A percentile compares a stretch with the other conserved stretches of the same genome.
These are phyloP conservation scores for Cadophora sp. DNA, from an alignment of 2,329 filamentous ascomycete species.

Conservation along the genomic window DNA sequence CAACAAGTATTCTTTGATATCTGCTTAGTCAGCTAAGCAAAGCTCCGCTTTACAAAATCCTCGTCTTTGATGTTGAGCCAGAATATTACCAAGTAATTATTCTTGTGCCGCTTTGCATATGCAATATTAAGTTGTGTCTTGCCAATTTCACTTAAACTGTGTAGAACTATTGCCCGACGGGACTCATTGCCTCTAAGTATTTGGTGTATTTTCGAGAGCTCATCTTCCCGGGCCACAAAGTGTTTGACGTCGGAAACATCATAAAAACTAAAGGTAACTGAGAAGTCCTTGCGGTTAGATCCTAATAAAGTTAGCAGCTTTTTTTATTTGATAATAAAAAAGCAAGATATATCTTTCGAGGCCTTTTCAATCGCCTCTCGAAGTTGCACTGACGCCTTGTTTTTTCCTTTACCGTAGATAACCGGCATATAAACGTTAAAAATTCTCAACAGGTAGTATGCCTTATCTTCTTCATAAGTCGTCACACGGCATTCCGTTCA, in stretches of 20 bases:
- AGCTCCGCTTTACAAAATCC: constrained; percentile 41
- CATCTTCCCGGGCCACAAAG: constrained; percentile 45
- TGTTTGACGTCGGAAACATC: constrained; percentile 39
- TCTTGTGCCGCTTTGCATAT: constrained; percentile 42
- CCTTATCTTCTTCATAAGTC: constrained; percentile 49
- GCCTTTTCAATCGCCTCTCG: constrained; percentile 45
- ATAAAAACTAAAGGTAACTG: constrained; percentile 42
- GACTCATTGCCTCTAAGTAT: constrained; percentile 38
- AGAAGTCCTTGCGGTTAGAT: constrained; percentile 37
- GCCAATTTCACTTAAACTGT: background rate
- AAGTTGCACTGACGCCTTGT: constrained; percentile 45
- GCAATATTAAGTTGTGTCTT: constrained; percentile 33
- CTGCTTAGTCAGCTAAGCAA: constrained; percentile 33
- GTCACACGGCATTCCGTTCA: constrained; percentile 50
- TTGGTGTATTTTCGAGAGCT: constrained; percentile 44
- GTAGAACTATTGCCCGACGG: constrained; percentile 14
- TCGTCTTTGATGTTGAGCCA: constrained; percentile 28
- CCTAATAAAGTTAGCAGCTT: constrained; percentile 25
- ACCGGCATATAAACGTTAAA: constrained; percentile 54
- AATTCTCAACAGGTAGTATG: constrained; percentile 53
- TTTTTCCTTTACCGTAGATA: constrained; percentile 50
- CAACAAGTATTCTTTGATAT: constrained; percentile 19
- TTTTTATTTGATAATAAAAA: background rate
- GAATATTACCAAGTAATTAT: constrained; percentile 31
- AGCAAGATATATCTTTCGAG: constrained; percentile 13